Conservation (phyloP, 495 filamentous ascomycete genomes). For the Neurospora tetrasperma region DNA sequence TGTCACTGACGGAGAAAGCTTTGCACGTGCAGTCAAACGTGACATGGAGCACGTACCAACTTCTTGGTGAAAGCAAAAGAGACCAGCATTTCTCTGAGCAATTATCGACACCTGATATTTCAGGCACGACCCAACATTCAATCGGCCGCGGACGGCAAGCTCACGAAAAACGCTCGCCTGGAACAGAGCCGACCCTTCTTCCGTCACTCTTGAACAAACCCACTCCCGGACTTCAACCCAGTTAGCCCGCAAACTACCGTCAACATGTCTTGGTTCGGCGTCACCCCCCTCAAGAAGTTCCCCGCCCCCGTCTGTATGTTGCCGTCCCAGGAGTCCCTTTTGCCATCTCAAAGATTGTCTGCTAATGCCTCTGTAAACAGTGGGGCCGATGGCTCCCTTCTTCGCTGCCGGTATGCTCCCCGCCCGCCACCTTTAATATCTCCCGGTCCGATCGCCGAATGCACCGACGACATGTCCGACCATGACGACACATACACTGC, state of each 20-base stretch:
- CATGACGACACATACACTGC: neutral
- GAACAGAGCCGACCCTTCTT: constrained; percentile 11
- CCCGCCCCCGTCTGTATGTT: constrained; percentile 73
- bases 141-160: constrained; percentile 8
- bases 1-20: neutral
- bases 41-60: neutral
- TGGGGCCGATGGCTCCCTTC: constrained; percentile 82
- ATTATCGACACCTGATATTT: constrained; percentile 5
- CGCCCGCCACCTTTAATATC: neutral
- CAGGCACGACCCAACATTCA: constrained; percentile 2
- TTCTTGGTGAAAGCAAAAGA: too few species aligned
- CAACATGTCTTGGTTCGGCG: constrained; percentile 68
- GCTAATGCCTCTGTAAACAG: constrained; percentile 39
- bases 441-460: neutral
- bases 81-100: neutral
- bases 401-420: constrained; percentile 74
- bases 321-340: constrained; percentile 13
- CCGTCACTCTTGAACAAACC: constrained; percentile 5
- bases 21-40: neutral
- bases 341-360: constrained; percentile 8
- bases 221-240: constrained; percentile 12
- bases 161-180: constrained; percentile 37
- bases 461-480: neutral
- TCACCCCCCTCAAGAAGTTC: constrained; percentile 70
- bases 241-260: constrained; percentile 20